Conservation (phyloP, 1,139 yeast genomes). For the Pichiaceae sp. region DNA sequence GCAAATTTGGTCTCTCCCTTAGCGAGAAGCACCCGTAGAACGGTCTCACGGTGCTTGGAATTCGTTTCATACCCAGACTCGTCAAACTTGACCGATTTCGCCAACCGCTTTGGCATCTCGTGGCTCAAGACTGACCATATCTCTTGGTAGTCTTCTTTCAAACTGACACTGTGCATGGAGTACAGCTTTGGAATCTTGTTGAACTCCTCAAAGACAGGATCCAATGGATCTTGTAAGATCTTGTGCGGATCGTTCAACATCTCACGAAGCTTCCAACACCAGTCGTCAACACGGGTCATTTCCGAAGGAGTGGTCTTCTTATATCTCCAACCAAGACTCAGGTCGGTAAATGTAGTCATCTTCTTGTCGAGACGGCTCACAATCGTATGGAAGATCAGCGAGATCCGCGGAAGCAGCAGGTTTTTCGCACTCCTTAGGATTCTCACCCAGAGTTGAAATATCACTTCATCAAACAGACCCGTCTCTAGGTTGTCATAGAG, state of each 20-base stretch:
- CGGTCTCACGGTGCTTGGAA: conserved; percentile 11
- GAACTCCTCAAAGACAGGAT: conserved; percentile 15
- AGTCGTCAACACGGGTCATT: conserved; percentile 20
- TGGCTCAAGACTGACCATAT: conserved; percentile 16
- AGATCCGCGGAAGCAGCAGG: conserved; percentile 20
- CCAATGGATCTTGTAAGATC: conserved; percentile 13
- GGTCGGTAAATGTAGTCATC: conserved; percentile 5
- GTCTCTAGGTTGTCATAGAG: conserved; percentile 22
- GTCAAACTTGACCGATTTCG: conserved; percentile 6
- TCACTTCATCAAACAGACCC: conserved; percentile 19
- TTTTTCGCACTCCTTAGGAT: conserved; percentile 19
- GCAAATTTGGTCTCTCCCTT: conserved; percentile 18
- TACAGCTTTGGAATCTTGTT: conserved; percentile 11
- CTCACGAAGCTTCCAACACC: conserved; percentile 21
- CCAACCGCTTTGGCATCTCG: conserved; percentile 11
- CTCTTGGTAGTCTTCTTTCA: conserved; percentile 12
- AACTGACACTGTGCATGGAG: conserved; percentile 7
- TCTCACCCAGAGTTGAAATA: conserved; percentile 19
- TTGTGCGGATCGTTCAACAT: conserved; percentile 19
- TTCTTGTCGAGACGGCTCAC: conserved; percentile 16
- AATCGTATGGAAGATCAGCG: conserved; percentile 16
- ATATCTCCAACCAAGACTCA: conserved; percentile 1
- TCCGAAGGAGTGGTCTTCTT: conserved; percentile 16
- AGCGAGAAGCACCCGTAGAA: conserved; percentile 19
- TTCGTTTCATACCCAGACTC: conserved; percentile 7